Percentiles rank a stretch among this genome's conserved stretches.
These are phyloP conservation scores for Licmophora abbreviata DNA, from an alignment of 108 stramenopile species.

Conservation along the genomic window DNA sequence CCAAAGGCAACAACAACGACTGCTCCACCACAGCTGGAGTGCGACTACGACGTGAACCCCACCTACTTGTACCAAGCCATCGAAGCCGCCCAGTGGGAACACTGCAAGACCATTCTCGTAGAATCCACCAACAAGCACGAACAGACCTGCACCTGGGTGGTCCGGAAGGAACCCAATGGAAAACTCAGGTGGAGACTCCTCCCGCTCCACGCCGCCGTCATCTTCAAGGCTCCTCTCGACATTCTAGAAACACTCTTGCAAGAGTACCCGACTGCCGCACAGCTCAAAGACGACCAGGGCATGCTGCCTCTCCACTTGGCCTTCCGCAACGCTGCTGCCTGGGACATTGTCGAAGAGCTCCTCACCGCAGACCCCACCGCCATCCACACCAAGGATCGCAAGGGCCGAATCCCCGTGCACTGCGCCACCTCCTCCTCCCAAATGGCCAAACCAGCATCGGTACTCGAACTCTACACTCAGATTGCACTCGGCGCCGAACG, in stretches of 20 bases:
- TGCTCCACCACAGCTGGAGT: slow-evolving; percentile 22
- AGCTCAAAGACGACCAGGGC: slow-evolving; percentile 75
- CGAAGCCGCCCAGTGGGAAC: slow-evolving; percentile 62
- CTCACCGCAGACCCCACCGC: slow-evolving; percentile 65
- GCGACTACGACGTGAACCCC: slow-evolving; percentile 66
- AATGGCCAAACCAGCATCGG: slow-evolving; percentile 31
- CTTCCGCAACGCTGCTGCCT: slow-evolving; percentile 56
- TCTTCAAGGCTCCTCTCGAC: slow-evolving; percentile 56
- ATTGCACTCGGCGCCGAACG: slow-evolving; percentile 27
- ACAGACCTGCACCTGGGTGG: slow-evolving; percentile 56
- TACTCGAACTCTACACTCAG: slow-evolving; percentile 35
- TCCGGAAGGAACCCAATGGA: slow-evolving; percentile 62
- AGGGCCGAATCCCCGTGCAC: slow-evolving; percentile 63
- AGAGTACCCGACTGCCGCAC: slow-evolving; percentile 51
- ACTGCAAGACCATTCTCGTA: slow-evolving; percentile 19
- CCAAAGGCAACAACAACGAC: not conserved
- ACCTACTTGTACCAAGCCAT: slow-evolving; percentile 58
- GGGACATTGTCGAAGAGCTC: slow-evolving; percentile 48
- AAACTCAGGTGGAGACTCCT: slow-evolving; percentile 75
- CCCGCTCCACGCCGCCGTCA: slow-evolving; percentile 76
- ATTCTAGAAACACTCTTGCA: slow-evolving; percentile 42
- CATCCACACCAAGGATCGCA: slow-evolving; percentile 64
- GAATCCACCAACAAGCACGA: not conserved
- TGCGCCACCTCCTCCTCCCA: slow-evolving; percentile 14
- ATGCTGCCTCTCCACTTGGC: slow-evolving; percentile 79